Percentiles rank a stretch among this genome's conserved stretches.
These are phyloP conservation scores for Trypanosoma mega DNA, from an alignment of 208 protist species.

Conservation along the genomic window DNA sequence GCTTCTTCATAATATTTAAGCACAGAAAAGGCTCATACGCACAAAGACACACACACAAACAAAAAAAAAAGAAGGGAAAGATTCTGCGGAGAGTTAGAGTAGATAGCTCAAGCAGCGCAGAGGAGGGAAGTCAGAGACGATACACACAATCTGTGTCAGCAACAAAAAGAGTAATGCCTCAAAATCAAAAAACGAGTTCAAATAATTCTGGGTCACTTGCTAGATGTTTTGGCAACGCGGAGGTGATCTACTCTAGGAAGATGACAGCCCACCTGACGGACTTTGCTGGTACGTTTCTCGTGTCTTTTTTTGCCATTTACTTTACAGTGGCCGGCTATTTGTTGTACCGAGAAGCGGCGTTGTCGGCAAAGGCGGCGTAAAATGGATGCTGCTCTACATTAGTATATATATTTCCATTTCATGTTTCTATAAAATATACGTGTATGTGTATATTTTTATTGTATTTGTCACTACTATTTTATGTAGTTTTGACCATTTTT, in stretches of 20 bases:
- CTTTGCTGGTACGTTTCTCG: conserved; percentile 63
- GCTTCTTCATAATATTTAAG: background rate
- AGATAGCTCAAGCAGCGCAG: too few species aligned
- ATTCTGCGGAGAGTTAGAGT: too few species aligned
- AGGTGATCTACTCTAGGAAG: conserved; percentile 61
- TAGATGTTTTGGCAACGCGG: conserved; percentile 54
- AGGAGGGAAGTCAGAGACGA: too few species aligned
- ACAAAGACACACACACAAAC: conserved; percentile 1
- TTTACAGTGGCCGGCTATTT: conserved; percentile 74
- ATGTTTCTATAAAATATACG: background rate
- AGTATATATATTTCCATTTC: conserved; percentile 1
- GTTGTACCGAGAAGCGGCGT: conserved; percentile 64
- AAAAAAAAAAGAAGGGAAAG: background rate
- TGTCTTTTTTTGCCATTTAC: conserved; percentile 74
- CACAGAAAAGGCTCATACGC: background rate
- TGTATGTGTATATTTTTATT: conserved; percentile 11
- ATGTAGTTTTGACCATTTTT: conserved; percentile 22
- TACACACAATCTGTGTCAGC: too few species aligned
- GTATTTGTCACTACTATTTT: conserved; percentile 20
- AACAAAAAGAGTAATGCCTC: too few species aligned
- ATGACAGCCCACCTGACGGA: conserved; percentile 67
- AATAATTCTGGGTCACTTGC: conserved; percentile 14
- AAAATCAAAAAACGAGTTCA: background rate
- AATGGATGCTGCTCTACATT: background rate
- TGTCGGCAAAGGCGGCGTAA: conserved; percentile 15